Evolutionary conservation across 192 early-diverging fungal species (phyloP), one percentile per base, ranked within the genome.

Genomic region (Backusella circina): DNA sequence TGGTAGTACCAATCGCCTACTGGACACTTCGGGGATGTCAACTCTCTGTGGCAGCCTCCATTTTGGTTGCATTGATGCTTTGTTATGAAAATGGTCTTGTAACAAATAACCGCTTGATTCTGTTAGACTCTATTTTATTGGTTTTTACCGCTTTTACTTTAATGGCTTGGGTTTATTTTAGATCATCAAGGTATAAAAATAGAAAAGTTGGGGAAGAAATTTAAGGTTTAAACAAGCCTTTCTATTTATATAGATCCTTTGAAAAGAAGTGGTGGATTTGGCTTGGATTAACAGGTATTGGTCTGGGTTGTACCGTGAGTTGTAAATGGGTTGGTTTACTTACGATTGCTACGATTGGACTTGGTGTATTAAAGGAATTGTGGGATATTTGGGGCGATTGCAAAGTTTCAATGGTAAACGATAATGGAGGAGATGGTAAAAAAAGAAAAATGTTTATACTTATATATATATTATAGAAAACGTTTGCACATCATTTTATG

Each of bases 251-350:
- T 47, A 89, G 85, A 21, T 88, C 96, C 31, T 98, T 97, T 66
- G 81, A 87, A 16, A 75, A 84, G 23, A 79, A 86, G 77, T 99
- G 97, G 97, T 98, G 94, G 90, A 51, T 86, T 12, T 97, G 95
- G 91, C 83, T 99, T 61, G 77, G 90, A n/a, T 70, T 95, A 80
- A 96, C 96, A 6, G 97, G 97, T 2, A 71, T 93, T 54, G 89
- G 89, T 32, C 75, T 98, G 70, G 96, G 95, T 16, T 83, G 91
- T 38, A 87, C 90, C 13, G 79, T 74, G 2, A 91, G 96, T 72
- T 91, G 94, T 84, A 99, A 99, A 80, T 96, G 95, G 95, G 97
- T 99, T 36, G 97, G 97, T 12, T 81, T 99, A 61, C 95, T 99
- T 73, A 91, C 93, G 16, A 91, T 99, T 74, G 95, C 93, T 23